Evolutionary conservation across 2,329 filamentous ascomycete genomes (phyloP), one percentile per base, ranked within the genome.

Genomic region (Aspergillus sergii): DNA sequence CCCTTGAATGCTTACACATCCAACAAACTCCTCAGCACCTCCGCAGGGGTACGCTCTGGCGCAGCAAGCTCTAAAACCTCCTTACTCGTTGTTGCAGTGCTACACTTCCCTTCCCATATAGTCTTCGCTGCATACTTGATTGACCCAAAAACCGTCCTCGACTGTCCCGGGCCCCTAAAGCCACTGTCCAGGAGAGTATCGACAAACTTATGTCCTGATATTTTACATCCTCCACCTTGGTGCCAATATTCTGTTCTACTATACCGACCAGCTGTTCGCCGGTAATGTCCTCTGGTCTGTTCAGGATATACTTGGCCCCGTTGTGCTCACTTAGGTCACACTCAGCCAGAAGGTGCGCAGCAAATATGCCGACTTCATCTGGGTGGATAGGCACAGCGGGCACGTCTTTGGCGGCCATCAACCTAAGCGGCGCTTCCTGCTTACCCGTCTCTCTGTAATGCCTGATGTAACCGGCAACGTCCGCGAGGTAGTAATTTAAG

Each of bases 221-320:
- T 0, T 7, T 54, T 1, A 80, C 76, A 0, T 77, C 55, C n/a
- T 76, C 57, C 1, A 72, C 74, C 39, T 45, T 23, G 0, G 59
- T 62, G 21, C 71, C 75, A 41, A 78, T 76, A 3, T 73, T n/a
- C 58, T 75, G 32, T 69, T 81, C 79, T 5, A 78, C 65, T 70
- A 81, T 59, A 3, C 65, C 57, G 0, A 79, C 74, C 50, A 80
- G 60, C 34, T 78, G 64, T 3, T 65, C 60, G 0, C 79, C 79
- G 4, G 73, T 79, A 10, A 81, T 69, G 43, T 81, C 77, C 57
- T 76, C 74, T 0, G 79, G 78, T 1, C 80, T 79, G 63, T 79
- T 81, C 26, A 81, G 12, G 14, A 79, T 71, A 41, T 80, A 81
- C 58, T 69, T 76, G 4, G 73, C 72, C n/a, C 69, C 67, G 58